Conservation (phyloP, 805 yeast species). For the Yarrowia sp. region DNA sequence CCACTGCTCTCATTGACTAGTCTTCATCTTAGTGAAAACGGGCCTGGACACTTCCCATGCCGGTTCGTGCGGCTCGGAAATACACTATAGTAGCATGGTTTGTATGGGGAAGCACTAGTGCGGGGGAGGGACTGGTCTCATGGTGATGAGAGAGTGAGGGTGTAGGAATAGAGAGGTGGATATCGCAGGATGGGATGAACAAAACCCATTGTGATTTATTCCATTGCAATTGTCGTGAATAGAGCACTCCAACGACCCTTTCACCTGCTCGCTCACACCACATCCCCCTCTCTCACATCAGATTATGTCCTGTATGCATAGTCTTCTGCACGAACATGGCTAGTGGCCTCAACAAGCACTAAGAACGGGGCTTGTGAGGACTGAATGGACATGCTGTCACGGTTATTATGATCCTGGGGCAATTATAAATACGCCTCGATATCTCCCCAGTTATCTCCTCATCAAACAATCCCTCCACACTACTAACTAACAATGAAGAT, state of each 20-base stretch:
- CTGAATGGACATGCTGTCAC: neutral
- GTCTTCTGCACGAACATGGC: neutral
- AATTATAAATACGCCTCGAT: slow-evolving; percentile 12
- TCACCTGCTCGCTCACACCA: no score
- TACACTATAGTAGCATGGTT: neutral
- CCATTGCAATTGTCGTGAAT: slow-evolving; percentile 7
- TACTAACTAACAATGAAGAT: slow-evolving; percentile 50
- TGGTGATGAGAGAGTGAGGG: neutral
- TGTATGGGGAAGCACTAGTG: slow-evolving; percentile 29
- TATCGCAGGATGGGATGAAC: neutral
- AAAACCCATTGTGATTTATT: neutral
- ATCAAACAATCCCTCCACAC: neutral
- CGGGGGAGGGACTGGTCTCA: slow-evolving; percentile 25
- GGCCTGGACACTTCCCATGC: slow-evolving; percentile 7
- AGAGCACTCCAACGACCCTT: no score
- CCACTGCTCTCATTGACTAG: neutral
- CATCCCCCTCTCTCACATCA: neutral
- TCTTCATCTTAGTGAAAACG: slow-evolving; percentile 1
- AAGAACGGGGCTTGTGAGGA: slow-evolving; percentile 10
- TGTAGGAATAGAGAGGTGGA: neutral
- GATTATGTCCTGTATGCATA: slow-evolving; percentile 13
- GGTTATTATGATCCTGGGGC: slow-evolving; percentile 11
- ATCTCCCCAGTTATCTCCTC: neutral
- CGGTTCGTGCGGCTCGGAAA: slow-evolving; percentile 39
- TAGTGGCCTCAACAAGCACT: slow-evolving; percentile 35